Conservation (phyloP, 177 flowering plant species). For the Vitis hybrid region DNA sequence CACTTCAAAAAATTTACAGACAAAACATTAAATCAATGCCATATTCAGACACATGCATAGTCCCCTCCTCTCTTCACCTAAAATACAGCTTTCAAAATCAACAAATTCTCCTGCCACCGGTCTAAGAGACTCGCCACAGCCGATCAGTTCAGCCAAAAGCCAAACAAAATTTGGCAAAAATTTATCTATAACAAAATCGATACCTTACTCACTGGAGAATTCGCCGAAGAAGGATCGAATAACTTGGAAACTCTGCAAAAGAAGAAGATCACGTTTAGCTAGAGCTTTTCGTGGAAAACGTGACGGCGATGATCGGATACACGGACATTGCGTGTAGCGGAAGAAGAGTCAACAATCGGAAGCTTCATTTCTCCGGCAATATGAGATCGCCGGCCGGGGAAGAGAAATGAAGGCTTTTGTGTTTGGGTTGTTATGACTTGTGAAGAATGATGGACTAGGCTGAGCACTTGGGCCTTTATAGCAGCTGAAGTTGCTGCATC, state of each 20-base stretch:
- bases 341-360: constrained; percentile 9
- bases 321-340: constrained; percentile 21
- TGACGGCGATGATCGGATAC: constrained; percentile 54
- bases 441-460: too few relatives aligned
- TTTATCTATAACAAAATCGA: constrained; percentile 1
- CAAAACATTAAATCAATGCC: background rate
- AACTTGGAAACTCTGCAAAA: constrained; percentile 2
- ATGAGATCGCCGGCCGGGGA: background rate
- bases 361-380: constrained; percentile 5
- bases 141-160: constrained; percentile 1
- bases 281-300: constrained; percentile 56
- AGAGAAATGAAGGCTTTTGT: too few relatives aligned
- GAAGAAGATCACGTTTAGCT: constrained; percentile 1
- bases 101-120: background rate
- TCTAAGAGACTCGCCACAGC: background rate
- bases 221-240: constrained; percentile 7
- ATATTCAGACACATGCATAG: background rate
- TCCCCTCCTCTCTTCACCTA: background rate
- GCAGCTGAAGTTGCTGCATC: constrained; percentile 12
- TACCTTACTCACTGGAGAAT: background rate
- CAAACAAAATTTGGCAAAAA: background rate
- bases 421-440: too few relatives aligned
- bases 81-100: background rate
- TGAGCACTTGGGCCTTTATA: background rate
- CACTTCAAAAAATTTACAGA: background rate